Evolutionary conservation across 768 basidiomycete species (phyloP), one percentile per base, ranked within the genome.

Genomic region (Hericium coralloides): DNA sequence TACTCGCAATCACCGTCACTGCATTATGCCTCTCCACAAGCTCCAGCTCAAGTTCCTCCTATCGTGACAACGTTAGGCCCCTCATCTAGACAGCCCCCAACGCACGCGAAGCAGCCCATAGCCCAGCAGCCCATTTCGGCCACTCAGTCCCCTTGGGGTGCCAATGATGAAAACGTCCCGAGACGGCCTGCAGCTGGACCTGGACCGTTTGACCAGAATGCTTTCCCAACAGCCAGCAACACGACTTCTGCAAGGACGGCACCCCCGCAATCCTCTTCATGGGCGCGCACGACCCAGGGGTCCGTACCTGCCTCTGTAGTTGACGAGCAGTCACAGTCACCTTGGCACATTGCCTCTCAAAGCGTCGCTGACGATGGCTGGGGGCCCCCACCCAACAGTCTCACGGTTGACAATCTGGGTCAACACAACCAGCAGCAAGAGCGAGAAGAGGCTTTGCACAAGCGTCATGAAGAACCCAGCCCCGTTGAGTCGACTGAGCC

Each of bases 351-450:
- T 52, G 72, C 80, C 12, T 78, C 79, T 4, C 73, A 82, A 55
- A 73, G 73, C 22, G 64, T 66, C 38, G 66, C 73, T 0, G 76
- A 80, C 38, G 78, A 79, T 17, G 71, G 66, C 50, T 84, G 82
- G 83, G 72, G 66, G 38, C 59, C 55, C 20, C 4, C 60, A 38
- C 72, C 77, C 12, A 74, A 76, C 58, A 80, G 79, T 58, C 72
- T 85, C 18, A 82, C 84, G 0, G 73, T 79, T 56, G 79, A 75
- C 53, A 83, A 82, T 61, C 69, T 84, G 18, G 80, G 78, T 9
- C 81, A 83, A 52, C 82, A 84, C 60, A 81, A 82, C 58, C 76
- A 77, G 60, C 72, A 80, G 52, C 76, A 80, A 56, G 70, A 76
- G 49, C 71, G 73, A 36, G 65, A 72, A 38, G 72, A 57, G 41